Conservation (phyloP, 768 basidiomycete genomes). For the Boletales sp. region DNA sequence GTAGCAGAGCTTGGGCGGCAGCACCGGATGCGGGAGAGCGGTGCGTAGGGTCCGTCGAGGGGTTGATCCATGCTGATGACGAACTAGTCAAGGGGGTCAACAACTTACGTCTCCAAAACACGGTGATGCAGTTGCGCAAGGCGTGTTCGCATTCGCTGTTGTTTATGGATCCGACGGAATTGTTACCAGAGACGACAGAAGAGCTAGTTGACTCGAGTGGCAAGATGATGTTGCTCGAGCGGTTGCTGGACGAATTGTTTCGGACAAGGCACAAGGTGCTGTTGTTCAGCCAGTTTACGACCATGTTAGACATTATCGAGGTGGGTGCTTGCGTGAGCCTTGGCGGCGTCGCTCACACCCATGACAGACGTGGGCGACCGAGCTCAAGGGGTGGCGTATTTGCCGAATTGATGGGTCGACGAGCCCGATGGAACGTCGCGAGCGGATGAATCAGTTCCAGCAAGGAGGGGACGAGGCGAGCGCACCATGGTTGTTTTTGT, state of each 20-base stretch:
- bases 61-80: not conserved
- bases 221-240: slow-evolving; percentile 96
- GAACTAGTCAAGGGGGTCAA: slow-evolving; percentile 74
- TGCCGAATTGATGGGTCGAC: slow-evolving; percentile 94
- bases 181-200: slow-evolving; percentile 57
- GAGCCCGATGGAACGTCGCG: slow-evolving; percentile 72
- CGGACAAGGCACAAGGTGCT: slow-evolving; percentile 77
- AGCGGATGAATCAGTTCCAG: slow-evolving; percentile 86
- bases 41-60: slow-evolving; percentile 38
- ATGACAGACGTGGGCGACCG: slow-evolving; percentile 65
- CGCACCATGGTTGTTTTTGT: slow-evolving; percentile 74
- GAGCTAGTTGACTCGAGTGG: slow-evolving; percentile 85
- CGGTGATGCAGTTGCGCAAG: slow-evolving; percentile 96
- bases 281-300: slow-evolving; percentile 92
- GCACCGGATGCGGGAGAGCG: slow-evolving; percentile 53
- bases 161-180: slow-evolving; percentile 48
- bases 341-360: not conserved
- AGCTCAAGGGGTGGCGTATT: slow-evolving; percentile 76
- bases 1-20: slow-evolving; percentile 53
- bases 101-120: slow-evolving; percentile 91
- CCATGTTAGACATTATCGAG: slow-evolving; percentile 94
- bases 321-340: slow-evolving; percentile 37
- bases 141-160: slow-evolving; percentile 92
- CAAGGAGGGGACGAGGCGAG: slow-evolving; percentile 54
- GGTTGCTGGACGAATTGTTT: slow-evolving; percentile 82